Conservation (phyloP, 2,329 filamentous ascomycete genomes). For the Sodiomyces alkalinus region DNA sequence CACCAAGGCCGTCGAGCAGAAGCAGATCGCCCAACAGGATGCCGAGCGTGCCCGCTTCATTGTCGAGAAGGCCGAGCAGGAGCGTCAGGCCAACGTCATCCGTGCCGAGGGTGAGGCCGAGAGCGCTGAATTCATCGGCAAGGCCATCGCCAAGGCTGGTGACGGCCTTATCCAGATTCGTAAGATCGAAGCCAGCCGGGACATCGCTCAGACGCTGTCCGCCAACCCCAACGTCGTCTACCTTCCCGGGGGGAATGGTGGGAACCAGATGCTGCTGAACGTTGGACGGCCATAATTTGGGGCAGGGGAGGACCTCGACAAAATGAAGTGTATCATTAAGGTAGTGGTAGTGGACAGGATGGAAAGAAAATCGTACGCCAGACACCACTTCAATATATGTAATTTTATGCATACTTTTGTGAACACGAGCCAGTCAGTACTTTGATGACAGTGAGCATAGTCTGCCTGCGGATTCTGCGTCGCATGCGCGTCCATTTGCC, state of each 20-base stretch:
- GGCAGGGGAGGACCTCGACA: neutral
- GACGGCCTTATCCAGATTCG: conserved; percentile 91
- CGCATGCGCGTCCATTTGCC: too few species aligned
- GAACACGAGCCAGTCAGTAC: too few species aligned
- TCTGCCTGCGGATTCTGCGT: too few species aligned
- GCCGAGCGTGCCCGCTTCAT: conserved; percentile 95
- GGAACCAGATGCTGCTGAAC: conserved; percentile 37
- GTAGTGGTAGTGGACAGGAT: conserved; percentile 5
- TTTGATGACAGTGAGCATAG: too few species aligned
- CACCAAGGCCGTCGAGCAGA: conserved; percentile 97
- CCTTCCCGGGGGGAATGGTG: conserved; percentile 62
- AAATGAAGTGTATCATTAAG: conserved; percentile 6
- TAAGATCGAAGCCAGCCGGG: conserved; percentile 91
- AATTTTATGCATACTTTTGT: conserved; percentile 8
- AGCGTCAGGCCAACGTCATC: conserved; percentile 96
- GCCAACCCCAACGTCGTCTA: conserved; percentile 93
- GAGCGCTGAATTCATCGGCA: conserved; percentile 87
- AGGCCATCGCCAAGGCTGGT: conserved; percentile 82
- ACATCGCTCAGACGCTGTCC: conserved; percentile 83
- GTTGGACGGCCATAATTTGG: conserved; percentile 26
- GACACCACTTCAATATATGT: conserved; percentile 12
- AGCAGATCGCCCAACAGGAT: conserved; percentile 99
- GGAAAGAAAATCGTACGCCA: conserved; percentile 3
- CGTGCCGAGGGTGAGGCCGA: conserved; percentile 95
- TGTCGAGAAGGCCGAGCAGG: conserved; percentile 96